Evolutionary conservation across 2,329 filamentous ascomycete species (phyloP).

Genomic region (Trichoderma oligosporum): DNA sequence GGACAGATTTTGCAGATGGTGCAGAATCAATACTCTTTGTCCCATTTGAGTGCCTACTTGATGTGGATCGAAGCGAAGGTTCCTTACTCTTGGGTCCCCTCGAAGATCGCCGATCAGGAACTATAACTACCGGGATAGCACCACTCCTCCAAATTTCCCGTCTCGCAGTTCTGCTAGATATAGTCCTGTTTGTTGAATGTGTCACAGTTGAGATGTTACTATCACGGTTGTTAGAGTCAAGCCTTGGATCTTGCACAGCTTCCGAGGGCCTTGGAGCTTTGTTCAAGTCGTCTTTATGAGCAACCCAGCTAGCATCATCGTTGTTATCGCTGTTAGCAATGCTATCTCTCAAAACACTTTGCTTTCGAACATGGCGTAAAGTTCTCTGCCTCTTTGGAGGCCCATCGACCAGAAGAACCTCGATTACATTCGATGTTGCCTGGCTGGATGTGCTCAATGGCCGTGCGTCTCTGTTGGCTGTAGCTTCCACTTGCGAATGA

Average conservation of each 20-base stretch:
- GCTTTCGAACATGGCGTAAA: slow-evolving; percentile 59
- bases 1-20: slow-evolving; percentile 41
- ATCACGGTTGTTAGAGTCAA: slow-evolving; percentile 32
- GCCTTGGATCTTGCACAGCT: slow-evolving; percentile 27
- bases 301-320: slow-evolving; percentile 18
- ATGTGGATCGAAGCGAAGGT: slow-evolving; percentile 58
- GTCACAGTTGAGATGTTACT: slow-evolving; percentile 50
- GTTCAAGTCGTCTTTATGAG: slow-evolving; percentile 19
- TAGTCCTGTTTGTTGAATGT: slow-evolving; percentile 46
- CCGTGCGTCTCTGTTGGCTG: background rate
- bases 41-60: slow-evolving; percentile 52
- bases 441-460: slow-evolving; percentile 41
- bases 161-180: slow-evolving; percentile 53
- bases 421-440: slow-evolving; percentile 56
- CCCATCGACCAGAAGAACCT: slow-evolving; percentile 54
- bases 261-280: slow-evolving; percentile 29
- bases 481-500: background rate
- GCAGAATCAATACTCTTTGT: slow-evolving; percentile 52
- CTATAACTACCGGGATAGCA: slow-evolving; percentile 59
- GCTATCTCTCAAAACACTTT: slow-evolving; percentile 48
- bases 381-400: slow-evolving; percentile 48
- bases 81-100: slow-evolving; percentile 49
- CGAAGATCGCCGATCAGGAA: slow-evolving; percentile 57
- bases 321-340: slow-evolving; percentile 9
- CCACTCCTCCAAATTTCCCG: slow-evolving; percentile 57